Evolutionary conservation across 1,284 basidiomycete species (phyloP), one percentile per base, ranked within the genome.

Genomic region (Ceratobasidium sp.): DNA sequence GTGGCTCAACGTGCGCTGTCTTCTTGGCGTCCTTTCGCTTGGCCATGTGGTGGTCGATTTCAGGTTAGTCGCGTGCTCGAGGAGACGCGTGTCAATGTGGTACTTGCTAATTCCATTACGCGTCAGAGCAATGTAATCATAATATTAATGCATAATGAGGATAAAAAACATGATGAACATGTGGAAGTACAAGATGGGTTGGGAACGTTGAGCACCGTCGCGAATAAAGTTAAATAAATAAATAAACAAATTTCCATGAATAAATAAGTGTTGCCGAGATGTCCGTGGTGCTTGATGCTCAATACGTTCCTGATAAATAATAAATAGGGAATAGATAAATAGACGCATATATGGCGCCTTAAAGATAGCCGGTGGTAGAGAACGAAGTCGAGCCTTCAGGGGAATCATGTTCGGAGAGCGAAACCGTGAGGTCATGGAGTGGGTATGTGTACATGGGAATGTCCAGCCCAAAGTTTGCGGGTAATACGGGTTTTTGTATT

Each of bases 391-490:
- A 73, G 31, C 69, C 69, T 63, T 73, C 69, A 31, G 69, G 69
- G 39, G 69, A 73, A 49, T 60, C 71, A 47, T 74, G 71, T 53
- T 74, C 71, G 10, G 71, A 64, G 39, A 74, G 71, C 4, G 71
- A 64, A 17, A 74, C 71, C 3, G 71, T 35, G 28, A 74, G 60
- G 58, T 74, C 71, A 17, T 74, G 71, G 17, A 74, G 60, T 39
- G 71, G 71, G 47, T 74, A 74, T 53, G 71, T 74, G 42, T 74
- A 74, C 71, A 74, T 74, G 58, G 71, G 71, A 74, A 74, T 64
- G 20, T 74, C 71, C 10, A 74, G 71, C 58, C 71, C 71, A 74
- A 74, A 74, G 35, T 74, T 74, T 60, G 71, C 71, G 31, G 71
- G 71, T 74, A 63, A 64, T 64, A 74, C 71, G 64, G 71, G 71